phyloP scores from a whole-genome alignment of 139 green algal species.

The Tetraselmis striata region DNA sequence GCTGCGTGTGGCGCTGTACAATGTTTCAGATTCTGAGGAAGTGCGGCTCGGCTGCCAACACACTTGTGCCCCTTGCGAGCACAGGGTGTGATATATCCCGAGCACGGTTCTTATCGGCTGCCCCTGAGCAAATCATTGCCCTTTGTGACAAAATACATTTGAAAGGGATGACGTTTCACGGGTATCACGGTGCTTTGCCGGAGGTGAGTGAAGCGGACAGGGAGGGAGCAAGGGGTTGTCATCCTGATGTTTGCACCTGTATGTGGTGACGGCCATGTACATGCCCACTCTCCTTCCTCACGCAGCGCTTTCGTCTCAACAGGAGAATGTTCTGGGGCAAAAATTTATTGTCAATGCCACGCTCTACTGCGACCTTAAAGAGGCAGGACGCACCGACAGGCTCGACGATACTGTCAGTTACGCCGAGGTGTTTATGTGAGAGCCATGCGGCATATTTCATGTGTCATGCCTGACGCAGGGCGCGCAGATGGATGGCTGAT shows the following conservation, averaged over 20 bases:
- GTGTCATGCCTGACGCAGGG: not conserved
- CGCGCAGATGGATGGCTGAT: too few species aligned
- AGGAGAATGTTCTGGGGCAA: slow-evolving; percentile 55
- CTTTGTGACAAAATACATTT: slow-evolving; percentile 30
- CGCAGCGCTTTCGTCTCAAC: not conserved
- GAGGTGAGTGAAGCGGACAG: slow-evolving; percentile 9
- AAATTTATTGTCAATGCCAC: slow-evolving; percentile 56
- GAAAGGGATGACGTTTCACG: slow-evolving; percentile 38
- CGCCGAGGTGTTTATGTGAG: slow-evolving; percentile 37
- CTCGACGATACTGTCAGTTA: slow-evolving; percentile 50
- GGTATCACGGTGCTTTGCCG: slow-evolving; percentile 36
- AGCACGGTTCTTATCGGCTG: too few species aligned
- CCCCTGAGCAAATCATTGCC: too few species aligned
- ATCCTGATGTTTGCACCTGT: too few species aligned
- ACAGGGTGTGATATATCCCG: too few species aligned
- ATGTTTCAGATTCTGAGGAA: too few species aligned
- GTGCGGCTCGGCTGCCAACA: too few species aligned
- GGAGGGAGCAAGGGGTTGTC: too few species aligned
- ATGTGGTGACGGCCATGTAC: not conserved
- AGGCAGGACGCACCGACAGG: slow-evolving; percentile 36
- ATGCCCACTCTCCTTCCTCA: not conserved
- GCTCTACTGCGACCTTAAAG: slow-evolving; percentile 24
- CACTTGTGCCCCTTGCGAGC: too few species aligned
- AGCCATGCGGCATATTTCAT: not conserved
- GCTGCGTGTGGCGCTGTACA: too few species aligned